Percentiles rank a stretch among this genome's conserved stretches.
phyloP scores from a whole-genome alignment of 1,284 basidiomycete species.

The Tranzscheliella williamsii region DNA sequence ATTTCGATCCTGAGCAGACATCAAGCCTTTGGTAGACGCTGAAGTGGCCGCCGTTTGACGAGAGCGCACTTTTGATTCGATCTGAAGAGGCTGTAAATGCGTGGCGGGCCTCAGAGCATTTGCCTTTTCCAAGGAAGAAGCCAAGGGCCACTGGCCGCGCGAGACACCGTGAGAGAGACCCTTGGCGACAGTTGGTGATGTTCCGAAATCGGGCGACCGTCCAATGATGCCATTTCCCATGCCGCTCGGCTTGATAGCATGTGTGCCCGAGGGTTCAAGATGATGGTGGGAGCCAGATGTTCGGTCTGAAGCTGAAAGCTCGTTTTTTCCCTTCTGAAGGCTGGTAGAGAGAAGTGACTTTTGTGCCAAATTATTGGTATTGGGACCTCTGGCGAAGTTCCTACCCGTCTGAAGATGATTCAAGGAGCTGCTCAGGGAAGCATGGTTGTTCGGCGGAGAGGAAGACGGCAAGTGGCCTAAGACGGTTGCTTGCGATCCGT shows the following conservation, averaged over 20 bases:
- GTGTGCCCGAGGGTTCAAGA: conserved; percentile 8
- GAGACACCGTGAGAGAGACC: not conserved
- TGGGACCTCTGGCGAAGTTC: not conserved
- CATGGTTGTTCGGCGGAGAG: no score
- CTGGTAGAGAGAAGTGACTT: conserved; percentile 26
- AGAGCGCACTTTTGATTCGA: conserved; percentile 17
- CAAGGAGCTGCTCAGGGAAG: no score
- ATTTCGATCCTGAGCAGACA: conserved; percentile 5
- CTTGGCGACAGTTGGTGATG: conserved; percentile 16
- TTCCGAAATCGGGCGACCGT: conserved; percentile 25
- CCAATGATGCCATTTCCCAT: conserved; percentile 36
- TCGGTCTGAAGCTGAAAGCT: conserved; percentile 8
- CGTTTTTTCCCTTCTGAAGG: conserved; percentile 8
- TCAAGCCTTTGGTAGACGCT: conserved; percentile 6
- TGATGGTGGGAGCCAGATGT: conserved; percentile 18
- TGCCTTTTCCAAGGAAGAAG: conserved; percentile 22
- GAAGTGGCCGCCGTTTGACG: conserved; percentile 17
- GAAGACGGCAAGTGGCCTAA: no score
- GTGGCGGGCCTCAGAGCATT: conserved; percentile 13
- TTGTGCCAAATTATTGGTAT: no score
- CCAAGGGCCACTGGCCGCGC: conserved; percentile 26
- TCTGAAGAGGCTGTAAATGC: conserved; percentile 19
- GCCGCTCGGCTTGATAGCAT: conserved; percentile 30
- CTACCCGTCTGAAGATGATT: no score
- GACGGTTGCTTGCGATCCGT: no score